Conservation (phyloP, 768 basidiomycete genomes). For the Mycena amicta region DNA sequence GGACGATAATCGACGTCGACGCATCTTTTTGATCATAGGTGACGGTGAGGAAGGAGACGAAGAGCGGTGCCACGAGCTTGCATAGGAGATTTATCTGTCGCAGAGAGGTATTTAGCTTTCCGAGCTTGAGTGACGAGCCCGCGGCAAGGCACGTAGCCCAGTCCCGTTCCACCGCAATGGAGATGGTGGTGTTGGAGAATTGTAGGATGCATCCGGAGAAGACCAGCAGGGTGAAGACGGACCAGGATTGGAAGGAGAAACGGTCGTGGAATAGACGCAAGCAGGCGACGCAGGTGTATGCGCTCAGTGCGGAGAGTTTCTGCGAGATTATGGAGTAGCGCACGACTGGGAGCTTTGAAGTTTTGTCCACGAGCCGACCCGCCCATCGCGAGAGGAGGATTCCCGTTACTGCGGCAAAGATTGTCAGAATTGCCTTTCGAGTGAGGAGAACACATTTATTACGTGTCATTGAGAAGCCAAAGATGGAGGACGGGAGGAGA, state of each 20-base stretch:
- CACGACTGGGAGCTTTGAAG: conserved; percentile 38
- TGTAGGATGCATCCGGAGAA: conserved; percentile 38
- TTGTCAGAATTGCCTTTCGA: too few species aligned
- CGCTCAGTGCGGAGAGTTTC: conserved; percentile 37
- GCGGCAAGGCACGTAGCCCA: conserved; percentile 49
- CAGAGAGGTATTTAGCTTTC: conserved; percentile 46
- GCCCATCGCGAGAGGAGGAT: conserved; percentile 44
- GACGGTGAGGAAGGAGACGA: conserved; percentile 51
- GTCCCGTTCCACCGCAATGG: conserved; percentile 52
- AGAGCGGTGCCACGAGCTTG: conserved; percentile 52
- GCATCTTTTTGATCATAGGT: conserved; percentile 22
- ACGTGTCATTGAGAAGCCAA: conserved; percentile 46
- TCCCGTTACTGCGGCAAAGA: conserved; percentile 24
- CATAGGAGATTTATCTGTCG: conserved; percentile 48
- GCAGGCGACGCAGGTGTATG: conserved; percentile 37
- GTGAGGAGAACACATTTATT: conserved; percentile 7
- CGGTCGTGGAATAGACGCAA: conserved; percentile 23
- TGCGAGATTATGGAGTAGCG: conserved; percentile 40
- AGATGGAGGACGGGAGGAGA: conserved; percentile 50
- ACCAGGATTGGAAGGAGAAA: conserved; percentile 24
- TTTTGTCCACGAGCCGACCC: conserved; percentile 45
- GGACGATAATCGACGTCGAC: conserved; percentile 33
- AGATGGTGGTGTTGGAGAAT: conserved; percentile 43
- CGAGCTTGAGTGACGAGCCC: conserved; percentile 35
- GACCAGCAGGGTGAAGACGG: conserved; percentile 37